These are phyloP conservation scores for Geopyxis carbonaria DNA, from an alignment of 495 filamentous ascomycete genomes.

Conservation along the genomic window DNA sequence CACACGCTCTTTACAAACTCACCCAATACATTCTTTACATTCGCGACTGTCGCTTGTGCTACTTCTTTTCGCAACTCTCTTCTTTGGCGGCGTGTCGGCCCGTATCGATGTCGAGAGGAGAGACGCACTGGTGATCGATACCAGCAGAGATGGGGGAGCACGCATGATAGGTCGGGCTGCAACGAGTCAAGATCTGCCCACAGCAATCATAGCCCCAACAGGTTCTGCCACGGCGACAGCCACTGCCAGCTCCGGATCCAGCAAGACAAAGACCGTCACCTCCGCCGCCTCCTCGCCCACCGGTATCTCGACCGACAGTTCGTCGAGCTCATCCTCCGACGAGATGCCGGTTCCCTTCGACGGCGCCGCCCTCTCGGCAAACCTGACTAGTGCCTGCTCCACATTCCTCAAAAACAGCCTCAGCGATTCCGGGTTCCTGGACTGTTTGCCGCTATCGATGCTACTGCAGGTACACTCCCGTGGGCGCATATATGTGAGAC, in stretches of 20 bases:
- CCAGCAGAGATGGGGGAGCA: neutral
- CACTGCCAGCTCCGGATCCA: neutral
- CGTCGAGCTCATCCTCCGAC: no score
- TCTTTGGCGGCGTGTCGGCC: neutral
- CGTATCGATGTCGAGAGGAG: neutral
- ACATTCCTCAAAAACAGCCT: conserved; percentile 15
- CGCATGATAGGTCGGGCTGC: neutral
- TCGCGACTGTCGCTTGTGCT: neutral
- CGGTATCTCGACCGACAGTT: no score
- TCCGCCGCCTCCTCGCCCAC: no score
- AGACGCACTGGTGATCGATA: neutral
- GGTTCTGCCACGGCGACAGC: neutral
- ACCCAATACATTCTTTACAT: conserved; percentile 1
- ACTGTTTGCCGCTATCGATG: conserved; percentile 20
- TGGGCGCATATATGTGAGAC: neutral
- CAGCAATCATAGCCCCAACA: neutral
- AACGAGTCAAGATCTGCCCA: neutral
- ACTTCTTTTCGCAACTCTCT: neutral
- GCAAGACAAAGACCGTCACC: no score
- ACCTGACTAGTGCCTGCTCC: conserved; percentile 11
- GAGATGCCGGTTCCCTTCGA: neutral
- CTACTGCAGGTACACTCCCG: conserved; percentile 17
- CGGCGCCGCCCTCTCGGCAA: neutral
- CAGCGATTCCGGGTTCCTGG: conserved; percentile 10
- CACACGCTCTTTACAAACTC: no score